Evolutionary conservation across 225 moss, liverwort and hornwort genomes (phyloP), one percentile per base, ranked within the genome.

Genomic region (Sphagnum tenellum): DNA sequence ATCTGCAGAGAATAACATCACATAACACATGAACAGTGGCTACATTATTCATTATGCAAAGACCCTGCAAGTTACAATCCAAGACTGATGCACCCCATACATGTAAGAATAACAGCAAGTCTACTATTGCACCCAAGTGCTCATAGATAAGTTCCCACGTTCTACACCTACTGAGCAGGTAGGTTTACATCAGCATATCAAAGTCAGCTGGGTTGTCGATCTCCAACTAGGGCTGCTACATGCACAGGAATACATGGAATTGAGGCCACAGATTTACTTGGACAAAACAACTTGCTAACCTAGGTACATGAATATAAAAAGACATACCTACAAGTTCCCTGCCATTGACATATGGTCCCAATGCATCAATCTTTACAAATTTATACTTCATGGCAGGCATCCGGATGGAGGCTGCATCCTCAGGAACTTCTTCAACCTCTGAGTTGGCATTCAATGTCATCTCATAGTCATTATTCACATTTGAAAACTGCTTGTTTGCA

Each of bases 401-500:
- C 62, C 87, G 81, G 13, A 69, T 71, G 0, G 78, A 64, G 13
- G 67, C 61, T 5, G 64, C 74, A 3, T 98, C 96, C 3, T 85
- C 92, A 2, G 64, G 75, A 12, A 81, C 81, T 76, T 93, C 96
- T 3, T 86, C 82, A 5, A 98, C 82, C 62, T 83, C 87, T 4
- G 96, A 86, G 29, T 69, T 87, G 0, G 76, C 49, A 60, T 80
- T 83, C 3, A 98, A 66, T 0, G 85, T 92, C 93, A 98, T 98
- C 70, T 98, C 96, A 2, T 98, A 98, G 71, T 98, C 96, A 46
- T 98, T 98, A 7, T 77, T 87, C 12, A 98, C 70, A 0, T 75
- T 80, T 0, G 96, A 85, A 44, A 76, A 98, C 51, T 92, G 88
- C 74, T 93, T 98, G 70, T 98, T 98, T 0, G 96, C 96, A 58